Conservation (phyloP, 495 filamentous ascomycete species). For the Bryoglossum gracile region DNA sequence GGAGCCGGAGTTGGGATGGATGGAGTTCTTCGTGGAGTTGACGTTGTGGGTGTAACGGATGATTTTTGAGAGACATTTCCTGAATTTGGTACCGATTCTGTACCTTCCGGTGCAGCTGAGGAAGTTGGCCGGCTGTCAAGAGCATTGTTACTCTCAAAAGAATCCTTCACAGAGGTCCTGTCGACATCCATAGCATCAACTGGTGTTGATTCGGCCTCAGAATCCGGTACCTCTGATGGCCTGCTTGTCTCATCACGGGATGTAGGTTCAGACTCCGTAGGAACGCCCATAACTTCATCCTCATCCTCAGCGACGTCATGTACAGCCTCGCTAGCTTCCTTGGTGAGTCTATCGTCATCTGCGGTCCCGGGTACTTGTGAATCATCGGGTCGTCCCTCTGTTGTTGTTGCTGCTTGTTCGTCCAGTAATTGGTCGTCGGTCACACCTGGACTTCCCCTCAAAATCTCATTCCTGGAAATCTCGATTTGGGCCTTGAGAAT, state of each 20-base stretch:
- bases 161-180: slow-evolving; percentile 18
- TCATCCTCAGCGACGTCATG: slow-evolving; percentile 18
- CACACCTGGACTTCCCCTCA: slow-evolving; percentile 24
- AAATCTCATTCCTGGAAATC: slow-evolving; percentile 28
- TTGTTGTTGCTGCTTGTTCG: slow-evolving; percentile 10
- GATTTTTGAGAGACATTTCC: slow-evolving; percentile 8
- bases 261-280: slow-evolving; percentile 5
- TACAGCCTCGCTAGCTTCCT: slow-evolving; percentile 13
- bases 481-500: slow-evolving; percentile 31
- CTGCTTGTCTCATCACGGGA: neutral
- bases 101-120: slow-evolving; percentile 17
- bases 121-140: slow-evolving; percentile 2
- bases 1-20: slow-evolving; percentile 24
- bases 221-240: slow-evolving; percentile 18
- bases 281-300: slow-evolving; percentile 10
- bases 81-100: slow-evolving; percentile 11
- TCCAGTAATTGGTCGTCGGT: slow-evolving; percentile 31
- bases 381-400: slow-evolving; percentile 1
- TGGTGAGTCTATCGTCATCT: slow-evolving; percentile 9
- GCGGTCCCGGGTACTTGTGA: neutral
- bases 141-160: slow-evolving; percentile 16
- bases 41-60: slow-evolving; percentile 22
- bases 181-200: slow-evolving; percentile 22
- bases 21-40: slow-evolving; percentile 17
- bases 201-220: slow-evolving; percentile 12